Evolutionary conservation across 768 basidiomycete genomes (phyloP), one percentile per base, ranked within the genome.

Genomic region (Boletus reticulatus): DNA sequence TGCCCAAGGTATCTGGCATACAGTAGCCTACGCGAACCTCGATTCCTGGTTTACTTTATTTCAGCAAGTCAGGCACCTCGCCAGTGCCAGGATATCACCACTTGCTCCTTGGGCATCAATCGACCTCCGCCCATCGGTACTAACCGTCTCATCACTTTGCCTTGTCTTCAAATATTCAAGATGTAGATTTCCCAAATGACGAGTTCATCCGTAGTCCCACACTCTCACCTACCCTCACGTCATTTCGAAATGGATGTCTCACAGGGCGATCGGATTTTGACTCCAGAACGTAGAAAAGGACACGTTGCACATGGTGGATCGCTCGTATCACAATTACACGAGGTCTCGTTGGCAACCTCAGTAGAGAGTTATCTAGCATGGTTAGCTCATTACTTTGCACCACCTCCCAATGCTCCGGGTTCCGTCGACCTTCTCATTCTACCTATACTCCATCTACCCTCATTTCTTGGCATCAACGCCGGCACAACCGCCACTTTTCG

Each of bases 191-290:
- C 50, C 48, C 62, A 11, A 56, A 56, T 27, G 46, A 62, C 14
- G 65, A 60, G 20, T 27, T 68, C 11, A 7, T 67, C 31, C 62
- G 55, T 3, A 60, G 66, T 42, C 62, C 68, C 17, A 39, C 46
- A 22, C 43, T 46, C 38, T 51, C 64, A 20, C 56, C 14, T 42
- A 34, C 46, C 19, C 58, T 64, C 44, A 13, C 12, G 24, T 59
- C 31, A 42, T 62, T 20, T 22, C 9, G 22, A n/a, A 22, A 5
- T 67, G 49, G 46, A 46, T 3, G 20, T 58, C 38, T 49, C 59
- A 38, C 32, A 6, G 27, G 27, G 27, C 27, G 27, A 27, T 27
- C 27, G 4, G 27, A 27, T 7, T 27, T 6, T 27, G 27, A 27
- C 27, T 27, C 27, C 6, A 27, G 27, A 27, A 27, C 27, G 27